Conservation (phyloP, 768 basidiomycete genomes). For the Saitozyma sp. region DNA sequence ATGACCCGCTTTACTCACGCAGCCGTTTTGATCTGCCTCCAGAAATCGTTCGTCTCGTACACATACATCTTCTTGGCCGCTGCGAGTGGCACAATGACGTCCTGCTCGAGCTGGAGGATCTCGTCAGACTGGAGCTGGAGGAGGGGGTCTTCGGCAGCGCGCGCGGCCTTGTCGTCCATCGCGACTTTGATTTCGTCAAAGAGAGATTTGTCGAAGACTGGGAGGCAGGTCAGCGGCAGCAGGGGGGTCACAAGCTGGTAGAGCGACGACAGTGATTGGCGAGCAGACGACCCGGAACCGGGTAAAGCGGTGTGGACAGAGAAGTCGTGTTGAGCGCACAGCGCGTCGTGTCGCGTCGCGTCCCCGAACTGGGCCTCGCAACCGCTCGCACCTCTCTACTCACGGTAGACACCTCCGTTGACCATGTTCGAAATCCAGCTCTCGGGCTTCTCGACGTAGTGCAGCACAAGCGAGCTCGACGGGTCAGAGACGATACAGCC, state of each 20-base stretch:
- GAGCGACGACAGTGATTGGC: background rate
- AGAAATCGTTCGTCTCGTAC: slow-evolving; percentile 54
- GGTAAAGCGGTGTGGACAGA: too few species aligned
- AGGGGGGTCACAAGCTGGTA: background rate
- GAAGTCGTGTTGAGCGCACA: too few species aligned
- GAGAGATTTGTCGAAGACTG: slow-evolving; percentile 54
- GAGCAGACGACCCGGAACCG: too few species aligned
- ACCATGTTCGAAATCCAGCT: slow-evolving; percentile 55
- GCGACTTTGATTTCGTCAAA: slow-evolving; percentile 56
- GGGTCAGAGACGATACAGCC: slow-evolving; percentile 56
- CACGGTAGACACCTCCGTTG: slow-evolving; percentile 55
- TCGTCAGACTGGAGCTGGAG: slow-evolving; percentile 53
- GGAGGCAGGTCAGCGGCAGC: too few species aligned
- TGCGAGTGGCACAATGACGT: slow-evolving; percentile 56
- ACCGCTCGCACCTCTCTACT: too few species aligned
- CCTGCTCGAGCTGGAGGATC: slow-evolving; percentile 56
- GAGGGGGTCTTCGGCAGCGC: slow-evolving; percentile 50
- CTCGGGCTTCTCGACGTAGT: slow-evolving; percentile 57
- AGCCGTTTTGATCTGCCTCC: slow-evolving; percentile 57
- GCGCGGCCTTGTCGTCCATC: slow-evolving; percentile 54
- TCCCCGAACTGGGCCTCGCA: too few species aligned
- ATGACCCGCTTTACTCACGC: slow-evolving; percentile 41
- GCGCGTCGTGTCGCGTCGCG: too few species aligned
- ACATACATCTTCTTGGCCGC: slow-evolving; percentile 54
- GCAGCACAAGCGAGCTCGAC: slow-evolving; percentile 47